Percentiles rank a stretch among this genome's conserved stretches.
These are phyloP conservation scores for Fremontodendron californicum DNA, from an alignment of 345 rosid species.

Conservation along the genomic window DNA sequence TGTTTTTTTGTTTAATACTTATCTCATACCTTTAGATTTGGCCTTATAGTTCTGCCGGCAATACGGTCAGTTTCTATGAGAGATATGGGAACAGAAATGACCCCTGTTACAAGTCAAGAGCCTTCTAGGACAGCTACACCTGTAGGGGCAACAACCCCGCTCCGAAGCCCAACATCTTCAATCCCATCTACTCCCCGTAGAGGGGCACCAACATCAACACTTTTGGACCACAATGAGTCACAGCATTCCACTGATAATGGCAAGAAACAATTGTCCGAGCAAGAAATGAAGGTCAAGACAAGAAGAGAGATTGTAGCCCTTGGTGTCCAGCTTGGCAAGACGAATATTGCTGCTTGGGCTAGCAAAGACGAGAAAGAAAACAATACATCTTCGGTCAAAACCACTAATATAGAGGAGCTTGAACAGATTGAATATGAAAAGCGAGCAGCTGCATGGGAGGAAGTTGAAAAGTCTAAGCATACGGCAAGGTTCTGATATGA, in stretches of 20 bases:
- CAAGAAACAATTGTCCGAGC: constrained; percentile 50
- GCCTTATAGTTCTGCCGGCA: constrained; percentile 44
- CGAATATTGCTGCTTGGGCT: constrained; percentile 84
- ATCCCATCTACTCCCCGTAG: constrained; percentile 63
- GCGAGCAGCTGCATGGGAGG: constrained; percentile 78
- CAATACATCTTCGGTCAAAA: constrained; percentile 26
- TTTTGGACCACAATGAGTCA: constrained; percentile 28
- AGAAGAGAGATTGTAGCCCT: constrained; percentile 71
- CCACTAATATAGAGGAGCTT: constrained; percentile 28
- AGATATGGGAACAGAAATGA: constrained; percentile 88
- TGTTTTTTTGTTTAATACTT: neutral
- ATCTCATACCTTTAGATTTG: neutral
- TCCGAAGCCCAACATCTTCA: constrained; percentile 68
- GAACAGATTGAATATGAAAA: constrained; percentile 46
- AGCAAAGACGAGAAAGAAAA: constrained; percentile 60
- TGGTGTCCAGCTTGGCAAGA: constrained; percentile 78
- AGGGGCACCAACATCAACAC: constrained; percentile 44
- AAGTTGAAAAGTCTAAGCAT: constrained; percentile 61
- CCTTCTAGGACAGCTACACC: constrained; percentile 77
- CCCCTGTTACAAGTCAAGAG: constrained; percentile 66
- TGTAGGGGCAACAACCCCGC: constrained; percentile 57
- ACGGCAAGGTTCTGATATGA: constrained; percentile 43
- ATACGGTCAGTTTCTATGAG: constrained; percentile 73
- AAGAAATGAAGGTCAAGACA: constrained; percentile 65
- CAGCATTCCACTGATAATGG: constrained; percentile 17